A percentile compares a stretch with the other conserved stretches of the same genome.
phyloP scores from a whole-genome alignment of 805 yeast genomes.

The Metschnikowia aberdeeniae region DNA sequence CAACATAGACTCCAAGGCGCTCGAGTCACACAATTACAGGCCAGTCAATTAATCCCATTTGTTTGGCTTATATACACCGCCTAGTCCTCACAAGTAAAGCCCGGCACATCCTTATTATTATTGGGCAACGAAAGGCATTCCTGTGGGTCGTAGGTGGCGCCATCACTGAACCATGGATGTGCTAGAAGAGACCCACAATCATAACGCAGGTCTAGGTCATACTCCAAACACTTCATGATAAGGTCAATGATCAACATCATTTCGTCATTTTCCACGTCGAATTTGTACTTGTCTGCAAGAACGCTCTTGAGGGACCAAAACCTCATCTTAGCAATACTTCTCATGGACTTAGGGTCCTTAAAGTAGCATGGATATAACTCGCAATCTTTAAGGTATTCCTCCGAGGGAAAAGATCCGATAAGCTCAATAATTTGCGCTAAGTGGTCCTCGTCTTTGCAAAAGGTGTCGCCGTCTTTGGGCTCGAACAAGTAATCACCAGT shows the following conservation, averaged over 20 bases:
- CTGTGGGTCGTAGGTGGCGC: slow-evolving; percentile 10
- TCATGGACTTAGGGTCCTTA: slow-evolving; percentile 64
- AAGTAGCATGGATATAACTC: slow-evolving; percentile 55
- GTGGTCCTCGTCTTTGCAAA: slow-evolving; percentile 91
- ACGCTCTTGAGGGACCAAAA: slow-evolving; percentile 88
- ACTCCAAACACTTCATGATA: slow-evolving; percentile 46
- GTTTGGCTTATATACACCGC: neutral
- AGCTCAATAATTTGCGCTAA: slow-evolving; percentile 91
- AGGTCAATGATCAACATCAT: slow-evolving; percentile 43
- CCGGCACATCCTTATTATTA: slow-evolving; percentile 26
- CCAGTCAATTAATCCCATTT: neutral
- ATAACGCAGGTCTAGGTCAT: slow-evolving; percentile 46
- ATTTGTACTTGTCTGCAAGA: slow-evolving; percentile 78
- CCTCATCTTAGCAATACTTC: slow-evolving; percentile 75
- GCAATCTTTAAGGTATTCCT: slow-evolving; percentile 55
- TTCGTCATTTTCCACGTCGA: slow-evolving; percentile 31
- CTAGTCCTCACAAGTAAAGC: slow-evolving; percentile 25
- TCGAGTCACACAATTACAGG: slow-evolving; percentile 1
- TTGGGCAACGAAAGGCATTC: slow-evolving; percentile 23
- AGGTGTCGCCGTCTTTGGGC: slow-evolving; percentile 74
- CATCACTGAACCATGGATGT: slow-evolving; percentile 46
- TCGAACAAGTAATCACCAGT: slow-evolving; percentile 95
- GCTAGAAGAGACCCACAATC: slow-evolving; percentile 52
- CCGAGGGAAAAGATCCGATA: slow-evolving; percentile 63
- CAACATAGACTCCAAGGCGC: neutral